Percentiles rank a stretch among this genome's conserved stretches.
Conservation (phyloP, 2,329 filamentous ascomycete species). For the Curvularia sp. region DNA sequence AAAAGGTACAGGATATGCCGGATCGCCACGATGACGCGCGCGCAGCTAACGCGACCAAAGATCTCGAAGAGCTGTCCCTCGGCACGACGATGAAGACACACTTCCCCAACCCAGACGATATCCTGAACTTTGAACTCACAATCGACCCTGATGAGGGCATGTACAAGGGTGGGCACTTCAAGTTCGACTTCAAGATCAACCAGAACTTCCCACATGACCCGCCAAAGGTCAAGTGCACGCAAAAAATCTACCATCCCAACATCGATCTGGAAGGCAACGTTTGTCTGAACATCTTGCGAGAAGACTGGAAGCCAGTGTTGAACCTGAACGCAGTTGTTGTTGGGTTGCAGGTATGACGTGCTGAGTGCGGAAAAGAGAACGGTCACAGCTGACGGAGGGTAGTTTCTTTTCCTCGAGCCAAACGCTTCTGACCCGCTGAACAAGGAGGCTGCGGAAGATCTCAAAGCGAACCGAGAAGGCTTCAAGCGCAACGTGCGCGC, state of each 20-base stretch:
- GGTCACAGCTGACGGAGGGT: constrained; percentile 20
- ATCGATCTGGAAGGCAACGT: constrained; percentile 98
- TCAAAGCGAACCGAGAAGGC: constrained; percentile 81
- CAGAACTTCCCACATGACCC: constrained; percentile 97
- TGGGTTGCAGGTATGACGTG: constrained; percentile 74
- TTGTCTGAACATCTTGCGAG: constrained; percentile 93
- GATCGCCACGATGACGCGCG: neutral
- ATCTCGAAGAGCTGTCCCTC: constrained; percentile 81
- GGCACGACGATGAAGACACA: constrained; percentile 81
- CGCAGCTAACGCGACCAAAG: constrained; percentile 54
- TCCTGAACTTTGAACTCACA: constrained; percentile 81
- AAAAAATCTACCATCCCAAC: constrained; percentile 99
- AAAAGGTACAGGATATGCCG: constrained; percentile 70
- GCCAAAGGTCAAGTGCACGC: constrained; percentile 93
- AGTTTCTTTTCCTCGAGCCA: constrained; percentile 97
- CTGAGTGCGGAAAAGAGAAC: neutral
- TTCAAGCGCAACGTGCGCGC: constrained; percentile 91
- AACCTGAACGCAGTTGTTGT: constrained; percentile 97
- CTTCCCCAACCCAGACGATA: constrained; percentile 84
- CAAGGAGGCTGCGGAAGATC: constrained; percentile 94
- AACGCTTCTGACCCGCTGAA: constrained; percentile 98
- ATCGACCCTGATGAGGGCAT: constrained; percentile 86
- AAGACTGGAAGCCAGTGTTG: constrained; percentile 98
- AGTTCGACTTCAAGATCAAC: constrained; percentile 90
- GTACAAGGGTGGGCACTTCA: constrained; percentile 88